Evolutionary conservation across 1,284 basidiomycete genomes (phyloP).

Genomic region (Trametes hirsuta): DNA sequence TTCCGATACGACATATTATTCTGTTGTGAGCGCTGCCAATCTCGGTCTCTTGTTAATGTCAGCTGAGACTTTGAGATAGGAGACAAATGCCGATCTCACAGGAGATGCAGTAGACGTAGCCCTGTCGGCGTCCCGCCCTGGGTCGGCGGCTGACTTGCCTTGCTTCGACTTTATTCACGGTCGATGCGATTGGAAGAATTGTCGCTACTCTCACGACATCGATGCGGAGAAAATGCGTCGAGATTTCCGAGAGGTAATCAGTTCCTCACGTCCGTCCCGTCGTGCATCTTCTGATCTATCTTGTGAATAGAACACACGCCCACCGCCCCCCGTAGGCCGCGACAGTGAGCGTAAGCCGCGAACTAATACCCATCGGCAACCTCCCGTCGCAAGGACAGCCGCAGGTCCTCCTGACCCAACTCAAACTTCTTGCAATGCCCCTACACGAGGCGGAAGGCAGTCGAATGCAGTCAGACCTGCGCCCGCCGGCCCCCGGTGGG

Average conservation of each 20-base stretch:
- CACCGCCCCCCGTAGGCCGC: too few species aligned
- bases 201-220: constrained; percentile 15
- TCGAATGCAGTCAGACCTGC: too few species aligned
- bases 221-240: not conserved
- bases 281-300: too few species aligned
- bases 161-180: constrained; percentile 15
- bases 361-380: too few species aligned
- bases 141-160: not conserved
- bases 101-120: not conserved
- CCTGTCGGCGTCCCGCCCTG: not conserved
- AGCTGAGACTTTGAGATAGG: not conserved
- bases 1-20: constrained; percentile 4
- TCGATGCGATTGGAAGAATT: constrained; percentile 1
- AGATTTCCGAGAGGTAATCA: not conserved
- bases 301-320: too few species aligned
- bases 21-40: not conserved
- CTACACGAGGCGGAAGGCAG: too few species aligned
- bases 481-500: not conserved
- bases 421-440: too few species aligned
- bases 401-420: too few species aligned
- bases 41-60: not conserved
- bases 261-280: too few species aligned
- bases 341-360: too few species aligned
- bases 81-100: too few species aligned
- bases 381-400: too few species aligned